A percentile compares a stretch with the other conserved stretches of the same genome.
Evolutionary conservation across 208 protist species (phyloP).

Genomic region (Wallacemonas rigidus): DNA sequence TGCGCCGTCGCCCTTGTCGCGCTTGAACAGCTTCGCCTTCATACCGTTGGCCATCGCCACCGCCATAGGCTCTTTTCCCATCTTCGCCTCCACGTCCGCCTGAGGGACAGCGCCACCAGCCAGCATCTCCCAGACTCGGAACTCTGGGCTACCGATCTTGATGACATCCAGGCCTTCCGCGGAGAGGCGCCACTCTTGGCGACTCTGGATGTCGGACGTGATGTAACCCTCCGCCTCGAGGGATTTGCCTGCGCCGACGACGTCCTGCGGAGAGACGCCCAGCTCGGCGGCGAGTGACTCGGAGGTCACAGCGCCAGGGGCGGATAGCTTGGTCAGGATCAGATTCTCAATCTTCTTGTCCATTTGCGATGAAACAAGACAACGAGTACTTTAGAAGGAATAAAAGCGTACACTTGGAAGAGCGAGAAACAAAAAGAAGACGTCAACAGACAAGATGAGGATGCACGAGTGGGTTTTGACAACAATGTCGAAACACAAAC

Average conservation of each 20-base stretch:
- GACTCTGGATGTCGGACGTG: slow-evolving; percentile 49
- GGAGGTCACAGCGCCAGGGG: slow-evolving; percentile 44
- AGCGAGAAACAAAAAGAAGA: slow-evolving; percentile 1
- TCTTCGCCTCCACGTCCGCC: slow-evolving; percentile 36
- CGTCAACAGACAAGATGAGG: background rate
- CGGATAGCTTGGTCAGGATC: slow-evolving; percentile 51
- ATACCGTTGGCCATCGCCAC: slow-evolving; percentile 93
- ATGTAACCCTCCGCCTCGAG: slow-evolving; percentile 87
- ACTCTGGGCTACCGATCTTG: slow-evolving; percentile 91
- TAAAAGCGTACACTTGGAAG: too few relatives aligned
- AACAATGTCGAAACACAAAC: background rate
- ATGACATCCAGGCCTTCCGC: slow-evolving; percentile 81
- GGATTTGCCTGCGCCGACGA: slow-evolving; percentile 92
- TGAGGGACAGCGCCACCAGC: slow-evolving; percentile 28
- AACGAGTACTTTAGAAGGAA: background rate
- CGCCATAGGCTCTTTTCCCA: slow-evolving; percentile 62
- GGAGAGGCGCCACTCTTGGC: slow-evolving; percentile 72
- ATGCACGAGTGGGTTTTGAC: background rate
- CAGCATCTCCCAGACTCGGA: slow-evolving; percentile 63
- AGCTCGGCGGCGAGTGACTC: slow-evolving; percentile 57
- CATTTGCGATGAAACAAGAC: background rate
- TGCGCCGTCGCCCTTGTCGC: slow-evolving; percentile 79
- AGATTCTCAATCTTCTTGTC: slow-evolving; percentile 32
- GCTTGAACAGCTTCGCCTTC: slow-evolving; percentile 91
- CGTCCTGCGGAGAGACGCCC: slow-evolving; percentile 77